A percentile compares a stretch with the other conserved stretches of the same genome.
These are phyloP conservation scores for Dipteronia dyeriana DNA, from an alignment of 345 rosid species.

Conservation along the genomic window DNA sequence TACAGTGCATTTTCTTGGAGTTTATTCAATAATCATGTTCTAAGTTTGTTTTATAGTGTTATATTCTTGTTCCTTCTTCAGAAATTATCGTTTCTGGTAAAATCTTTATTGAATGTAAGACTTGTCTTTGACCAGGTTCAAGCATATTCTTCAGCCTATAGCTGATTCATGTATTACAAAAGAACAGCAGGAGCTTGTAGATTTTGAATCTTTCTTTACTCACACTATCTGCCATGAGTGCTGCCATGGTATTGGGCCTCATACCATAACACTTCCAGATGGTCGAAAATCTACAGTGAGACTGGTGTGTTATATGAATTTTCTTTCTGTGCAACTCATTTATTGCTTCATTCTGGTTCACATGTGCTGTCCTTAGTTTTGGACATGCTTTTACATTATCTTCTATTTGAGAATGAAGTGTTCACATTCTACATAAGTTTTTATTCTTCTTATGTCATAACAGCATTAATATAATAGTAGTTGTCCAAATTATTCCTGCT, in stretches of 20 bases:
- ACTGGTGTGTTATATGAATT: conserved; percentile 48
- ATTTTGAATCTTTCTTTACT: conserved; percentile 95
- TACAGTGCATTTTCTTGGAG: conserved; percentile 33
- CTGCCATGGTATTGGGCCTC: conserved; percentile 97
- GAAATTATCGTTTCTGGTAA: conserved; percentile 7
- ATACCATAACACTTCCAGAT: conserved; percentile 82
- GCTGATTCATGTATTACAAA: conserved; percentile 62
- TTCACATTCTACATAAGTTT: neutral
- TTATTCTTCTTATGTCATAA: neutral
- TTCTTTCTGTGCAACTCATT: neutral
- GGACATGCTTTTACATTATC: neutral
- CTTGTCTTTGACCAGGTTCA: conserved; percentile 56
- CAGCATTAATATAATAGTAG: neutral
- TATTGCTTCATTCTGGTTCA: neutral
- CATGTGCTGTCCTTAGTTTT: neutral
- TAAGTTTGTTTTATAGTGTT: conserved; percentile 4
- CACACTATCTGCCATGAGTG: conserved; percentile 95
- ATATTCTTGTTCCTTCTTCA: conserved; percentile 16
- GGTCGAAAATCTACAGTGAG: conserved; percentile 87
- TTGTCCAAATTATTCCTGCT: neutral
- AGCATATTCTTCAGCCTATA: conserved; percentile 82
- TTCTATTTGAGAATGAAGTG: neutral
- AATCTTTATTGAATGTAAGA: conserved; percentile 10
- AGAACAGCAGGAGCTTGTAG: conserved; percentile 77
- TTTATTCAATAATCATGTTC: conserved; percentile 14